These are phyloP conservation scores for Flueggea neowawraea DNA, from an alignment of 441 rosid species.

Conservation along the genomic window DNA sequence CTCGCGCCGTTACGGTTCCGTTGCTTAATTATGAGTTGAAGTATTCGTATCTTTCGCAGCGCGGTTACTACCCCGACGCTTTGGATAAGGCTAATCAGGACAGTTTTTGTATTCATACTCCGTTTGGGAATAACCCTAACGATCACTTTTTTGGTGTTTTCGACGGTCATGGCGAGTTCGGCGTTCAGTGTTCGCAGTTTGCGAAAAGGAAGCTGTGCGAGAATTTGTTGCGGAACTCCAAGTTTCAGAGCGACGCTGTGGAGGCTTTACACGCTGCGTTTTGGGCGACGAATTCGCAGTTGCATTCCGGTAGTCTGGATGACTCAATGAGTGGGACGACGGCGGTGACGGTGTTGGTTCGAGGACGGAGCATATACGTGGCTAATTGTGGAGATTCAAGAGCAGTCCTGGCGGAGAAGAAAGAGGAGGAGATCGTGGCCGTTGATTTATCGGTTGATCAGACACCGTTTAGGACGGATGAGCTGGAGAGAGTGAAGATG, in stretches of 20 bases:
- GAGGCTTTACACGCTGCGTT: conserved; percentile 80
- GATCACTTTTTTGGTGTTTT: conserved; percentile 97
- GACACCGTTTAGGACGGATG: conserved; percentile 90
- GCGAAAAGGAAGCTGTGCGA: conserved; percentile 80
- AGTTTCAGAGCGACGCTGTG: conserved; percentile 67
- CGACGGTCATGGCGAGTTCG: conserved; percentile 97
- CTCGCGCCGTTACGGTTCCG: conserved; percentile 61
- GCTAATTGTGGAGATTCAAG: conserved; percentile 96
- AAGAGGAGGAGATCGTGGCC: conserved; percentile 76
- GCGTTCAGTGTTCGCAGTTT: conserved; percentile 95
- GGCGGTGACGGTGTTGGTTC: conserved; percentile 86
- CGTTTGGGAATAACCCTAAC: conserved; percentile 62
- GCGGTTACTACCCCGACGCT: conserved; percentile 98
- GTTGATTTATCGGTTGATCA: conserved; percentile 93
- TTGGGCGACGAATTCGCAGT: conserved; percentile 67
- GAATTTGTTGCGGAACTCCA: conserved; percentile 67
- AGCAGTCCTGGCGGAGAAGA: conserved; percentile 84
- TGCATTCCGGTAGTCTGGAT: conserved; percentile 73
- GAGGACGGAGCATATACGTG: conserved; percentile 79
- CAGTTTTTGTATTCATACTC: conserved; percentile 94
- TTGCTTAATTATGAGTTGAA: conserved; percentile 58
- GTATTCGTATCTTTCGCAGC: conserved; percentile 81
- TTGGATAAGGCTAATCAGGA: conserved; percentile 97
- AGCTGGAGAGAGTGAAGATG: conserved; percentile 82
- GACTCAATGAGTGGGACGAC: conserved; percentile 99